Evolutionary conservation across 1,284 basidiomycete species (phyloP), one percentile per base, ranked within the genome.

Genomic region (Austroboletus novae-zelandiae): DNA sequence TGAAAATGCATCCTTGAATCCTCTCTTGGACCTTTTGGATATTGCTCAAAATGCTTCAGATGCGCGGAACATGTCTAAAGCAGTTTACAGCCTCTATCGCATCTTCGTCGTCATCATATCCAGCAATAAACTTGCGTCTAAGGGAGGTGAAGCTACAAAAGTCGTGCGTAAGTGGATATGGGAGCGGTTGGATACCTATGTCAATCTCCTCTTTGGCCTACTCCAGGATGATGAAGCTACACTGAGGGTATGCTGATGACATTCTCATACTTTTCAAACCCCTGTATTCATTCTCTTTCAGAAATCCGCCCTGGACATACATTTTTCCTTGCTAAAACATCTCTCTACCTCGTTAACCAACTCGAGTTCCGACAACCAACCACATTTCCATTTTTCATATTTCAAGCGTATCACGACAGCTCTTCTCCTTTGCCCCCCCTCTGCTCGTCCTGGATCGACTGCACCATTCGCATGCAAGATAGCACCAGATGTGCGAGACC

Each of bases 1-100:
- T 18, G 59, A 71, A 17, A 80, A 83, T 49, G 65, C 73, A 32
- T 89, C 91, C 18, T 76, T 96, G 37, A 97, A 97, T 64, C 74
- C 84, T 1, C 75, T 96, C 18, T 81, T 84, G 7, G 89, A 94
- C 64, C 80, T 97, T 8, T 67, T 94, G 47, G 72, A 81, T 14
- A 70, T 90, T 32, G 76, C 78, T 32, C 62, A 71, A 18, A 65
- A 66, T 23, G 59, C 72, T 3, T 57, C 73, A 53, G 71, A 80
- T 40, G 68, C 84, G 0, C 74, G 78, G 55, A 74, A 82, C 34
- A 78, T 82, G 10, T 88, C 87, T 50, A 92, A 88, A 61, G 83
- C 82, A 0, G 76, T 93, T 10, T 96, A 94, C 71, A 84, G 91
- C 0, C 69, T 91, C 18, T 94, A 96, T 68, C 76, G 92, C 27